Evolutionary conservation across 306 rosid species (phyloP).

Genomic region (Citrullus colocynthis): DNA sequence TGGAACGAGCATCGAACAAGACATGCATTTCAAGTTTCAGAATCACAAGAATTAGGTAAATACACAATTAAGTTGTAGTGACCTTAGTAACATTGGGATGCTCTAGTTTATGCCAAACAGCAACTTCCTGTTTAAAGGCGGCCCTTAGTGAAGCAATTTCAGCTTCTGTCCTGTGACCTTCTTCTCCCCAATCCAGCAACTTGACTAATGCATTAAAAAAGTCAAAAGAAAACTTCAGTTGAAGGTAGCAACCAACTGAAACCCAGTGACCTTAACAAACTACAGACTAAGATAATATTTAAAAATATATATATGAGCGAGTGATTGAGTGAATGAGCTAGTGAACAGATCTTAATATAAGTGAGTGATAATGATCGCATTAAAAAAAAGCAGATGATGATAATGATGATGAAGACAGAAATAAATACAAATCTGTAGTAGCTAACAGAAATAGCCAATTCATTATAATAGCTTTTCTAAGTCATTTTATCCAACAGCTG

Average conservation of each 20-base stretch:
- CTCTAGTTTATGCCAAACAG: slow-evolving; percentile 96
- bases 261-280: not conserved
- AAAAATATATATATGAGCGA: not conserved
- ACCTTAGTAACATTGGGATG: slow-evolving; percentile 99
- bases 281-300: not conserved
- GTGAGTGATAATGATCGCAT: slow-evolving; percentile 1
- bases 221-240: slow-evolving; percentile 5
- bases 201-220: slow-evolving; percentile 44
- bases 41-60: not conserved
- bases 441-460: slow-evolving; percentile 3
- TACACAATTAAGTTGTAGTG: slow-evolving; percentile 13
- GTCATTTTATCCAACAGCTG: slow-evolving; percentile 16
- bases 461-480: not conserved
- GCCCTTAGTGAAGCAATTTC: slow-evolving; percentile 81
- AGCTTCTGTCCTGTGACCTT: slow-evolving; percentile 89
- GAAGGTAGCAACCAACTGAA: not conserved
- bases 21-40: not conserved
- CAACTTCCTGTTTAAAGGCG: slow-evolving; percentile 93
- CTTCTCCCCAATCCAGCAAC: slow-evolving; percentile 98
- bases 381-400: not conserved
- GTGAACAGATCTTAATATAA: not conserved
- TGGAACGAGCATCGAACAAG: not conserved
- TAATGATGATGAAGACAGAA: not conserved
- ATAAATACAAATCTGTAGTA: not conserved
- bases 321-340: not conserved